These are phyloP conservation scores for Cytospora paraplurivora DNA, from an alignment of 2,329 filamentous ascomycete species.

Conservation along the genomic window DNA sequence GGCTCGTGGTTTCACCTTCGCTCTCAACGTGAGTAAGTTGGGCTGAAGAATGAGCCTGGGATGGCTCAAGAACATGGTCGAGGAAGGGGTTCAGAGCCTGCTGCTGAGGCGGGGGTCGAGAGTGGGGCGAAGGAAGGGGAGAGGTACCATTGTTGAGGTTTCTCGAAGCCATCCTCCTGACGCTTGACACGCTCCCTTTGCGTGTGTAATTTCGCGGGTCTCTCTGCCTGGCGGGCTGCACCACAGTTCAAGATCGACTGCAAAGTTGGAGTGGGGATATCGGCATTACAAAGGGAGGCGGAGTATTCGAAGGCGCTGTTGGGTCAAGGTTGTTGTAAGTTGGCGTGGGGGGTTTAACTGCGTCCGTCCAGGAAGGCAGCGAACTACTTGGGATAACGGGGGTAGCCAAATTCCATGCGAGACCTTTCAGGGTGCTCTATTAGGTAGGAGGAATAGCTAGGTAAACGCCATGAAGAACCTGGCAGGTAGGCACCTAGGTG, in stretches of 20 bases:
- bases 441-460: not conserved
- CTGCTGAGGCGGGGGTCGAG: not conserved
- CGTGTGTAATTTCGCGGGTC: not conserved
- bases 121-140: conserved; percentile 15
- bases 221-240: conserved; percentile 1
- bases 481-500: not conserved
- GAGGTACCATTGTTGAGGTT: conserved; percentile 39
- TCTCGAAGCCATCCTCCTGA: conserved; percentile 41
- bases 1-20: conserved; percentile 36
- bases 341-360: conserved; percentile 14
- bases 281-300: conserved; percentile 23
- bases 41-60: conserved; percentile 22
- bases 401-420: conserved; percentile 6
- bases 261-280: not conserved
- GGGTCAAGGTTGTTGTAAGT: conserved; percentile 13
- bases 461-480: not conserved
- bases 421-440: not conserved
- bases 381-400: not conserved
- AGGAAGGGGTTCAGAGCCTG: not conserved
- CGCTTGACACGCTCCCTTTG: conserved; percentile 6
- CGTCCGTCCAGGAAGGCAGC: conserved; percentile 6
- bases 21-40: conserved; percentile 32
- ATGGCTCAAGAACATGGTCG: not conserved
- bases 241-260: not conserved
- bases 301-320: conserved; percentile 6